These are phyloP conservation scores for Corylus americana DNA, from an alignment of 306 rosid species.

Conservation along the genomic window DNA sequence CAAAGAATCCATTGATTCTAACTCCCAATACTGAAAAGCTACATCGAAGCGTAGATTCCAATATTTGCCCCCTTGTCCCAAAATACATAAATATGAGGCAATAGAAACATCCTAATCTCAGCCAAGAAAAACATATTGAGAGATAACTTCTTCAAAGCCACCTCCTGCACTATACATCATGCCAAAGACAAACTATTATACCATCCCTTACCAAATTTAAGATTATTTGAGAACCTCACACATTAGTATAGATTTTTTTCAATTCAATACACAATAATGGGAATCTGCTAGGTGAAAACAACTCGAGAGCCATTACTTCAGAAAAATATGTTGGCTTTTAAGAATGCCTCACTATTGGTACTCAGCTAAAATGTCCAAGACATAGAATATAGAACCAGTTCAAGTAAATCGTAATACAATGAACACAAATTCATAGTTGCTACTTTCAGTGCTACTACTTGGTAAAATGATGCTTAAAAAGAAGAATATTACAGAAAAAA, in stretches of 20 bases:
- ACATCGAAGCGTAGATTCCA: background rate
- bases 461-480: background rate
- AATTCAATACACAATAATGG: background rate
- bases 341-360: background rate
- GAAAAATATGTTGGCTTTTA: background rate
- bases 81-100: background rate
- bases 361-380: background rate
- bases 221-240: background rate
- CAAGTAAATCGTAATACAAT: background rate
- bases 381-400: background rate
- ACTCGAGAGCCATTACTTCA: background rate
- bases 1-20: too few relatives aligned
- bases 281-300: background rate
- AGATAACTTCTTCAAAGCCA: background rate
- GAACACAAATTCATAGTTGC: background rate
- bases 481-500: conserved; percentile 8
- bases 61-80: background rate
- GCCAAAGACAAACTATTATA: background rate
- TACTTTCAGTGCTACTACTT: background rate
- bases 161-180: background rate
- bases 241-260: background rate
- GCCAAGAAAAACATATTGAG: too few relatives aligned
- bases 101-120: background rate
- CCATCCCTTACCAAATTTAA: background rate
- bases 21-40: too few relatives aligned